These are phyloP conservation scores for Colletotrichum musicola DNA, from an alignment of 2,329 filamentous ascomycete species.

Conservation along the genomic window DNA sequence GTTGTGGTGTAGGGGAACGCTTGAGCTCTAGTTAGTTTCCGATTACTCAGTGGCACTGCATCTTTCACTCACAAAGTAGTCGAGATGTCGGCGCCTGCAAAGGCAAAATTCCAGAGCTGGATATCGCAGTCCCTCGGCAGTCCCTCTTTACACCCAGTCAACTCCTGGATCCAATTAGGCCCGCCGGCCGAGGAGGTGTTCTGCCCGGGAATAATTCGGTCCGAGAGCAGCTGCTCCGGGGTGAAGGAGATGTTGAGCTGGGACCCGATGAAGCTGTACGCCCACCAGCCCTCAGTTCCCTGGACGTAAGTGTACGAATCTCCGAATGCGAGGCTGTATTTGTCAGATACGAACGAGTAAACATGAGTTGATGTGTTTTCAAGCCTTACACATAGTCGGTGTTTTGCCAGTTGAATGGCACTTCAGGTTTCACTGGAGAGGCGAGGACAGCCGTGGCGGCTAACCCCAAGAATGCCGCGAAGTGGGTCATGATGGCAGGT, in stretches of 20 bases:
- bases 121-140: constrained; percentile 57
- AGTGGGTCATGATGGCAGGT: background rate
- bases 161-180: constrained; percentile 66
- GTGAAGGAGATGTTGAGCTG: constrained; percentile 60
- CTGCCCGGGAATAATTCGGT: constrained; percentile 60
- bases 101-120: constrained; percentile 69
- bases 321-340: constrained; percentile 58
- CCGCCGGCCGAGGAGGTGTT: constrained; percentile 66
- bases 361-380: too few relatives aligned
- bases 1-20: constrained; percentile 63
- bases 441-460: background rate
- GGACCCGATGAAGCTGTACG: constrained; percentile 68
- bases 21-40: constrained; percentile 23
- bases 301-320: constrained; percentile 67
- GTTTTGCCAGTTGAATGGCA: constrained; percentile 40
- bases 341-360: background rate
- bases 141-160: constrained; percentile 62
- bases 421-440: background rate
- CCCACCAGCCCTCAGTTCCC: constrained; percentile 62
- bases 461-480: background rate
- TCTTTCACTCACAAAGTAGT: constrained; percentile 9
- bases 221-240: constrained; percentile 55
- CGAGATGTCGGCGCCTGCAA: constrained; percentile 61
- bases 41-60: background rate
- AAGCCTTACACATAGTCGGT: constrained; percentile 43